Evolutionary conservation across 441 rosid genomes (phyloP), one percentile per base, ranked within the genome.

Genomic region (Aquilaria agallochum): DNA sequence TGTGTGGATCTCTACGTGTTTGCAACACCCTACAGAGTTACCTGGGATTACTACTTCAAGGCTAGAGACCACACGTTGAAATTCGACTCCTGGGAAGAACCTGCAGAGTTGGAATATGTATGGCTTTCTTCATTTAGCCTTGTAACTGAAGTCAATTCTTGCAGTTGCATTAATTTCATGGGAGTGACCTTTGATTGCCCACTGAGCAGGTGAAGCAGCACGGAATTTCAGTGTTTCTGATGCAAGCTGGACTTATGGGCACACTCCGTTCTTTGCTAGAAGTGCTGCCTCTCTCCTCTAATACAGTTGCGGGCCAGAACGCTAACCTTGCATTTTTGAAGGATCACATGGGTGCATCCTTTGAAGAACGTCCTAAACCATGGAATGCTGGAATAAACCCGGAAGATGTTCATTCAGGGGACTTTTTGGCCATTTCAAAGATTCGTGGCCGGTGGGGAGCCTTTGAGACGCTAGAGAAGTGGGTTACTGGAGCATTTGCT

Each of bases 401-500:
- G 0, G 84, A 78, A 27, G 91, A 88, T 69, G 85, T 90, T 58
- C 77, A 84, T 55, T 77, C 90, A 31, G 97, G 97, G 2, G 95
- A 90, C 68, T 90, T 90, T 73, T 74, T 90, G 68, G 92, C 95
- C 0, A 70, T 91, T 47, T 91, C 97, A 8, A 91, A 91, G 86
- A 88, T 91, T 46, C 79, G 94, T 65, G 96, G 96, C 56, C 80
- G 97, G 40, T 91, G 97, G 96, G 94, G 97, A 67, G 97, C 86
- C 47, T 91, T 91, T 73, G 96, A 91, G 85, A 82, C 96, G 0
- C 76, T 91, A 67, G 96, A 91, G 76, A 91, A 91, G 72, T 91
- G 97, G 97, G 96, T 91, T 31, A 91, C 92, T 9, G 96, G 97
- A 9, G 93, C 97, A 66, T 91, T 84, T 73, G 97, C 96, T 70